phyloP scores from a whole-genome alignment of 2,329 filamentous ascomycete genomes.

The Didymella exigua region DNA sequence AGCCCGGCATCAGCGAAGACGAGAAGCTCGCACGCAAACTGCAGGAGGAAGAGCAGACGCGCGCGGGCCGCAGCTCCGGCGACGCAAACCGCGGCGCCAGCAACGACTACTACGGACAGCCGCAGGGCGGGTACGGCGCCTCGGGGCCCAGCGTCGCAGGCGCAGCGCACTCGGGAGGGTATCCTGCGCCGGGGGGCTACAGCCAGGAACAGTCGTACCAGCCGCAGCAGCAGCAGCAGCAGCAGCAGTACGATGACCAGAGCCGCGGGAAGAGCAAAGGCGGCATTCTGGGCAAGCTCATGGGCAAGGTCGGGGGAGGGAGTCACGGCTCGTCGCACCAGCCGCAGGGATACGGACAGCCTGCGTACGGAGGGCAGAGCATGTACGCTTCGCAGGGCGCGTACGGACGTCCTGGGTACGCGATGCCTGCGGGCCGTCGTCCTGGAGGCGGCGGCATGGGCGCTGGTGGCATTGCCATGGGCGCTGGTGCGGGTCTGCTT shows the following conservation, averaged over 20 bases:
- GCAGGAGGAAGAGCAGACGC: conserved; percentile 82
- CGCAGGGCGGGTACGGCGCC: conserved; percentile 13
- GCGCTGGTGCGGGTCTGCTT: conserved; percentile 79
- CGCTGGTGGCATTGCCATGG: conserved; percentile 74
- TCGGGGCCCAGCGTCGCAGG: conserved; percentile 15
- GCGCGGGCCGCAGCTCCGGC: conserved; percentile 47
- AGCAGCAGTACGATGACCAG: conserved; percentile 27
- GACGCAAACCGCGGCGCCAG: conserved; percentile 54
- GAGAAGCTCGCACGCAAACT: conserved; percentile 75
- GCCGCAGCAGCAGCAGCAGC: conserved; percentile 18
- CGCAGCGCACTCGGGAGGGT: conserved; percentile 4
- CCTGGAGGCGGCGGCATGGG: conserved; percentile 62
- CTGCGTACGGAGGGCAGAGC: conserved; percentile 30
- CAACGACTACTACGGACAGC: conserved; percentile 55
- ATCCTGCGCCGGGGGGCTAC: conserved; percentile 21
- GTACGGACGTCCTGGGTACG: conserved; percentile 28
- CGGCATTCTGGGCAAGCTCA: conserved; percentile 59
- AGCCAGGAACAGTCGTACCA: conserved; percentile 34
- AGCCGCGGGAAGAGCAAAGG: conserved; percentile 48
- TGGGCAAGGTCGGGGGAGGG: conserved; percentile 54
- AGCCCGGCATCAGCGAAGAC: conserved; percentile 63
- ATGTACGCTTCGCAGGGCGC: conserved; percentile 33
- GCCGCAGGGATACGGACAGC: conserved; percentile 25
- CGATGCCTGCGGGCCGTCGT: conserved; percentile 15
- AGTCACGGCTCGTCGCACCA: conserved; percentile 37